Evolutionary conservation across 2,329 filamentous ascomycete species (phyloP).

Genomic region (Trichoderma hamatum): DNA sequence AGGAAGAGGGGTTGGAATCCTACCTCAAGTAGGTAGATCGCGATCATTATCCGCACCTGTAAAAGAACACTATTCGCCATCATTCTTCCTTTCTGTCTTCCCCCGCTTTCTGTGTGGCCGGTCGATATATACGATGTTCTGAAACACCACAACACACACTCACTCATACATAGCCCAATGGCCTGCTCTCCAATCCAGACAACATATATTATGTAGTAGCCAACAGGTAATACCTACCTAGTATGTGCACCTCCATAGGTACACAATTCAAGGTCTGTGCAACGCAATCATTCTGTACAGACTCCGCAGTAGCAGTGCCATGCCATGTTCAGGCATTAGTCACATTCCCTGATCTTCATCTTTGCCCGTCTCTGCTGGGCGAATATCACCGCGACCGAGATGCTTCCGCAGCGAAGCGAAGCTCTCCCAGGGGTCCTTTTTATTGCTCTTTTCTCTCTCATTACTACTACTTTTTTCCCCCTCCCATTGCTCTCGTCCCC

Average conservation of each 20-base stretch:
- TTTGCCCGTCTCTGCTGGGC: not conserved
- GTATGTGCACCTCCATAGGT: not conserved
- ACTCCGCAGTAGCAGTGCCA: conserved; percentile 7
- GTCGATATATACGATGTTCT: conserved; percentile 8
- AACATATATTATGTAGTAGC: not conserved
- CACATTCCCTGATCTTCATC: conserved; percentile 10
- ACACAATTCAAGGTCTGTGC: not conserved
- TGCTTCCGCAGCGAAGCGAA: conserved; percentile 17
- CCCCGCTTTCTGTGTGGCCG: conserved; percentile 17
- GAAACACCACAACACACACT: conserved; percentile 1
- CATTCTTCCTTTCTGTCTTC: not conserved
- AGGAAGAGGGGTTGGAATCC: not conserved
- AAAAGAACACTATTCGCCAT: not conserved
- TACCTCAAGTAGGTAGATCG: conserved; percentile 19
- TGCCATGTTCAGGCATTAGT: not conserved
- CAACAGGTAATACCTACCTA: not conserved
- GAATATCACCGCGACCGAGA: conserved; percentile 7
- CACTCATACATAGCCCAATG: not conserved
- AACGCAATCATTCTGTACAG: not conserved
- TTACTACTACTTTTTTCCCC: not conserved
- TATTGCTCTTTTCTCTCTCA: not conserved
- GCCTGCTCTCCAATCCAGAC: not conserved
- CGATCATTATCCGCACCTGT: conserved; percentile 9
- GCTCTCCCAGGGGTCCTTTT: not conserved
- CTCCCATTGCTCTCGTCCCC: not conserved